Evolutionary conservation across 1,284 basidiomycete species (phyloP), one percentile per base, ranked within the genome.

Genomic region (Ustilago cynodontis): DNA sequence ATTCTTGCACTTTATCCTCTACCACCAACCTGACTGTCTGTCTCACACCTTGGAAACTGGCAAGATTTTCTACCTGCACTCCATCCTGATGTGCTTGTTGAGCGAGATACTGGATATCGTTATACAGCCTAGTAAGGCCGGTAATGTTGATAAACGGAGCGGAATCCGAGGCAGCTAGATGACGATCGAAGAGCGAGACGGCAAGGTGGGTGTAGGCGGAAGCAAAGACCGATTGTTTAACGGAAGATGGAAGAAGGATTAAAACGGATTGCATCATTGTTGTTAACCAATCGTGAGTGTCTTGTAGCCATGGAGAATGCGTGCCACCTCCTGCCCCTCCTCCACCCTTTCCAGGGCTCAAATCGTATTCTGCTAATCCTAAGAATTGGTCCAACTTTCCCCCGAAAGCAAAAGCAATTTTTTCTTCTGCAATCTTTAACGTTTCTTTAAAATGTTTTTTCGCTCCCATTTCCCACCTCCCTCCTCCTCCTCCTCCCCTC

Each of bases 331-430:
- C 29, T 4, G 8, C 22, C 16, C 11, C 33, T 2, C 50, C 31
- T 16, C 29, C 33, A 6, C 33, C 43, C 33, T 26, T 35, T 8
- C 8, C 37, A 18, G 95, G 93, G 56, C 91, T 92, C 94, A 94
- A 98, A 80, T 97, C 92, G 86, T 98, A 98, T 86, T 97, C 94
- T 1, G 94, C 92, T 49, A 98, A 88, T 66, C 94, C 96, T 76
- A 98, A 94, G 88, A 98, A 98, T 76, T 95, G 94, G 82, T 96
- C 93, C n/a, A 99, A 90, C 86, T 99, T 99, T 24, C 92, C 93
- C 8, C 91, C 90, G 79, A 99, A 95, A 49, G 96, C 90, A 11
- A 89, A 88, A 29, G 92, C 92, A 77, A 99, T 94, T 11, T 94
- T 92, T 29, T 89, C 88, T 68, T 93, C 90, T 2, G 95, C 93